Base-by-base conservation (phyloP, 75 land plant genomes). In the Sequoia sempervirens region DNA sequence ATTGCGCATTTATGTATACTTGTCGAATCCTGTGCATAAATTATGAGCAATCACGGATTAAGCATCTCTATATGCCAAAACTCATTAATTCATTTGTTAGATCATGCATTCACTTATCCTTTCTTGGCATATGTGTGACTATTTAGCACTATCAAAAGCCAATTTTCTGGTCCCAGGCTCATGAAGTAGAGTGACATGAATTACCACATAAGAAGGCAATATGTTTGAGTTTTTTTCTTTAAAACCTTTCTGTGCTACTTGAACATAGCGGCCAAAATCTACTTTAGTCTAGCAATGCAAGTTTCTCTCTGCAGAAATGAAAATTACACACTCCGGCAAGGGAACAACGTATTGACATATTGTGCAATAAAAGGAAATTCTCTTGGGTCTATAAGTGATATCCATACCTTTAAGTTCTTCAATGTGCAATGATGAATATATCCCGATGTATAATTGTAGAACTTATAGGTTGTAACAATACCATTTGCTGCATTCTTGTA, bases 391-490 rank as follows among this genome's bases (percentile, higher is more conserved):
- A 46, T 61, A 68, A 68, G 68, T 26, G 68, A 64, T 14, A 64
- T 68, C 30, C 83, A 37, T 84, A 86, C 91, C 91, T 90, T 28
- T 36, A 90, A 81, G 75, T 76, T 47, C 30, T 64, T 47, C 50
- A 90, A 15, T 41, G 69, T 54, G 83, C 80, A 84, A 53, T 89
- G 91, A 80, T 90, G 91, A 76, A 90, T 88, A 69, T 68, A 90
- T 7, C 91, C 91, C 11, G 91, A 89, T 10, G 91, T 90, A 81
- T 90, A 90, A 81, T 86, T 90, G 76, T 86, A 89, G 75, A 66
- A 90, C 75, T 43, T 81, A 81, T 90, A 90, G 10, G 58, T 79
- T 3, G 80, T 84, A 36, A 84, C 80, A 43, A 32, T 20, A 28
- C 86, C 91, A 34, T 82, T 66, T 32, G 86, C 84, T 68, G 18